Base-by-base conservation (phyloP, 768 basidiomycete species). In the Hydnomerulius pinastri region DNA sequence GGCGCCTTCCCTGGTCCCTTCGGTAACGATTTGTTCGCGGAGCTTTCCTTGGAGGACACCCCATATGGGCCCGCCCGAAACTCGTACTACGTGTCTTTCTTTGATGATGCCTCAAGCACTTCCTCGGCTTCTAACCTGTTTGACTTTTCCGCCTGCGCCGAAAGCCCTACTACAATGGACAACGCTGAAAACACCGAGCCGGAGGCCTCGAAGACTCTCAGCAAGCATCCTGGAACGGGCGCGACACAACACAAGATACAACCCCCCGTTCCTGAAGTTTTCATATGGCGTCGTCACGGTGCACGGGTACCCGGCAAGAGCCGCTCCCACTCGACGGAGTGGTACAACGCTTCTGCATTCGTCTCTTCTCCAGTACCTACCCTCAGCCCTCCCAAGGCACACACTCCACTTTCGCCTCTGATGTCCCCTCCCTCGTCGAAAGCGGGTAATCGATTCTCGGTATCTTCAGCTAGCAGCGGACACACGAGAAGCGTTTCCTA, bases 341-440 rank as follows among this genome's bases (percentile, higher is more conserved):
- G 64, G 65, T 54, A 64, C 30, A 23, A 41, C 18, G 18, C 29
- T 6, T 48, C 51, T 27, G 61, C 58, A 13, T 54, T 48, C 28
- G 36, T 29, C 17, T 23, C 40, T 1, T 63, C 64, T 3, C 64
- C 63, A 0, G 15, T 43, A 4, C 18, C 43, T 6, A 29, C 10
- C 18, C 56, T 66, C 47, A 64, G 55, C n/a, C 61, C 62, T 12
- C 56, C 62, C n/a, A 25, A 17, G 4, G 29, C 38, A 9, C 8
- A 15, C 13, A 10, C 17, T 10, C 28, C 43, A 18, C 17, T 35
- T 8, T 30, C 32, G 10, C 63, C 63, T 3, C 49, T 64, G 4
- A 4, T 35, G n/a, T 10, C 18, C n/a, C 33, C n/a, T 35, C n/a
- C n/a, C 33, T 6, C 33, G n/a, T 0, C n/a, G 6, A n/a, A 35